Conservation (phyloP, 768 basidiomycete genomes). For the Russula earlei region DNA sequence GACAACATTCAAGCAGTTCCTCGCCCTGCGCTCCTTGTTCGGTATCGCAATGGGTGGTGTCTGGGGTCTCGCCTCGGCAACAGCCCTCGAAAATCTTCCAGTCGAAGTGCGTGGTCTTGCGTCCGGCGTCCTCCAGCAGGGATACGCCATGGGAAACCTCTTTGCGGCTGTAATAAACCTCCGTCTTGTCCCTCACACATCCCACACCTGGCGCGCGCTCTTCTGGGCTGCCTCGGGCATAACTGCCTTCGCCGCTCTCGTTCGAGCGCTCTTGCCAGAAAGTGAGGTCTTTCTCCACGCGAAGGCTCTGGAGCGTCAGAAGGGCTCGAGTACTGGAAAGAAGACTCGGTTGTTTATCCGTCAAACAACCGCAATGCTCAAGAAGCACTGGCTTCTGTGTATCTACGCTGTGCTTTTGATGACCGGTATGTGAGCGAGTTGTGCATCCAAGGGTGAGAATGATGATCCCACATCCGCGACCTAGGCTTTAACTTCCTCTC, state of each 20-base stretch:
- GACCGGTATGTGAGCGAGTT: conserved; percentile 34
- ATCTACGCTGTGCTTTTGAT: conserved; percentile 83
- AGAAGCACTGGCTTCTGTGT: conserved; percentile 72
- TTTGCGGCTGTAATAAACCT: conserved; percentile 80
- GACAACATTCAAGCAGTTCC: conserved; percentile 65
- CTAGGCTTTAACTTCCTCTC: conserved; percentile 44
- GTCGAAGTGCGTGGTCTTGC: conserved; percentile 81
- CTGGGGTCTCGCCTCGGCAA: conserved; percentile 78
- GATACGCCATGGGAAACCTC: conserved; percentile 85
- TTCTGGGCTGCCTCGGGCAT: conserved; percentile 81
- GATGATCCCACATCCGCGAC: conserved; percentile 5
- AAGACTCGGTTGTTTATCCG: conserved; percentile 66
- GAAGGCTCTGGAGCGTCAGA: conserved; percentile 41
- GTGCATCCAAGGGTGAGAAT: background rate
- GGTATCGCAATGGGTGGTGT: conserved; percentile 86
- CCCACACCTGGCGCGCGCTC: conserved; percentile 53
- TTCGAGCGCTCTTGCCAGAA: conserved; percentile 70
- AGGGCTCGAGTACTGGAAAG: conserved; percentile 29
- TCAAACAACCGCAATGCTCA: conserved; percentile 70
- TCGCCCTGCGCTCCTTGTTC: conserved; percentile 77
- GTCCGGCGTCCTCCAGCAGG: conserved; percentile 80
- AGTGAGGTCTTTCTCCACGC: conserved; percentile 63
- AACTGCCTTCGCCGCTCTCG: conserved; percentile 54
- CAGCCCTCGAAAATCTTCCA: conserved; percentile 83
- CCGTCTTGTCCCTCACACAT: conserved; percentile 37